A percentile compares a stretch with the other conserved stretches of the same genome.
These are phyloP conservation scores for Piloderma croceum DNA, from an alignment of 768 basidiomycete genomes.

Conservation along the genomic window DNA sequence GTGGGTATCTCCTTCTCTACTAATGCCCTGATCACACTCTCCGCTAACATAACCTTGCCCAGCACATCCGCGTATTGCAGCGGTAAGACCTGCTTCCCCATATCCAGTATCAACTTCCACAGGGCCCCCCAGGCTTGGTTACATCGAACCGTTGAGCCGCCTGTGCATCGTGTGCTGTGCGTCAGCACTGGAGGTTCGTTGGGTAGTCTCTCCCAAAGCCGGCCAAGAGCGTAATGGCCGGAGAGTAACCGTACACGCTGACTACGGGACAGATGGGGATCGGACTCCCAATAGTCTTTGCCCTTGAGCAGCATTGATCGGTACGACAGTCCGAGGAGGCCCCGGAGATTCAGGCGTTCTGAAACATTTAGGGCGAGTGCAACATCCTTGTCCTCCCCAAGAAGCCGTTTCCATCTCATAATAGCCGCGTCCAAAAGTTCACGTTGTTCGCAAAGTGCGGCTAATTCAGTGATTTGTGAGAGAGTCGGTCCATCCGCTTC, in stretches of 20 bases:
- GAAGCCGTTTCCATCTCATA: constrained; percentile 42
- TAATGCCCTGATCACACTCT: constrained; percentile 41
- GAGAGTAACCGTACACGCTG: constrained; percentile 49
- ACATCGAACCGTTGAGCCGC: constrained; percentile 37
- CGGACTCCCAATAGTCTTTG: constrained; percentile 42
- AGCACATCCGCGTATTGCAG: constrained; percentile 41
- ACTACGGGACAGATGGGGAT: constrained; percentile 38
- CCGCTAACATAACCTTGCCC: constrained; percentile 41
- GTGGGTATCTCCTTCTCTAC: constrained; percentile 38
- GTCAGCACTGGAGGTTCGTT: constrained; percentile 36
- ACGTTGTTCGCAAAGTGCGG: constrained; percentile 43
- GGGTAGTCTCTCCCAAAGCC: constrained; percentile 40
- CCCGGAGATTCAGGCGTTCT: constrained; percentile 41
- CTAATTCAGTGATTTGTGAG: constrained; percentile 46
- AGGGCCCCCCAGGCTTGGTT: constrained; percentile 39
- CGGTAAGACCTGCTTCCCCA: constrained; percentile 32
- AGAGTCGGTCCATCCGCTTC: constrained; percentile 37
- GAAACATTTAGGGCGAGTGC: constrained; percentile 41
- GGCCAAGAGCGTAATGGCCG: constrained; percentile 45
- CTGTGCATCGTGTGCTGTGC: constrained; percentile 39
- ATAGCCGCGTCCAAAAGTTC: constrained; percentile 39
- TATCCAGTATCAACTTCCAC: constrained; percentile 41
- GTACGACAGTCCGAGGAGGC: constrained; percentile 46
- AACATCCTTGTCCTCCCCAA: constrained; percentile 40
- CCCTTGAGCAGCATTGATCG: constrained; percentile 49